Evolutionary conservation across 225 moss, liverwort and hornwort genomes (phyloP).

Genomic region (Pseudisothecium myosuroides): DNA sequence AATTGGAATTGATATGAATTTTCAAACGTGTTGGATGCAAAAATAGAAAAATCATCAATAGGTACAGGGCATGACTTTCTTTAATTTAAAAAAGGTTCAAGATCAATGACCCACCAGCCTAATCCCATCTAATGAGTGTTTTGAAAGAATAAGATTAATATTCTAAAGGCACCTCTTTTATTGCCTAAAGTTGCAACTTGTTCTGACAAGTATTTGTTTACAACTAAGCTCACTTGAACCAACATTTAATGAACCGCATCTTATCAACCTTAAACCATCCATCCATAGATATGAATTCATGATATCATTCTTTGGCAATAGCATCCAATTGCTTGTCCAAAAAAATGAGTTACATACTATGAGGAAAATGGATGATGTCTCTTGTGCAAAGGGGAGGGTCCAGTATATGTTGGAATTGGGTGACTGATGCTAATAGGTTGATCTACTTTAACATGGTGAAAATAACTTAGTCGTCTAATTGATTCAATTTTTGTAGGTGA

Average conservation of each 20-base stretch:
- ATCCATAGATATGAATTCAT: fast-evolving
- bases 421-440: fast-evolving
- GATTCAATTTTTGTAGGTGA: fast-evolving
- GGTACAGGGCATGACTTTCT: too few species aligned
- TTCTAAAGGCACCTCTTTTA: neutral
- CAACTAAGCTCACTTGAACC: neutral
- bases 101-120: too few species aligned
- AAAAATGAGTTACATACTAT: neutral
- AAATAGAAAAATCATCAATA: neutral
- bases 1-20: neutral
- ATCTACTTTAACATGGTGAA: neutral
- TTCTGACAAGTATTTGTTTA: neutral
- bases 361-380: fast-evolving
- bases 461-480: fast-evolving
- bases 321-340: too few species aligned
- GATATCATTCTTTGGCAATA: neutral
- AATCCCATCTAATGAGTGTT: neutral
- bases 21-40: neutral
- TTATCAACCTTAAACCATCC: fast-evolving
- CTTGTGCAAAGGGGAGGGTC: fast-evolving
- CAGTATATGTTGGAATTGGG: fast-evolving
- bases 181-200: fast-evolving
- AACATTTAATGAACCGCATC: neutral
- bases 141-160: neutral
- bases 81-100: too few species aligned